Evolutionary conservation across 2,329 filamentous ascomycete species (phyloP).

Genomic region (Fusarium kyushuense): DNA sequence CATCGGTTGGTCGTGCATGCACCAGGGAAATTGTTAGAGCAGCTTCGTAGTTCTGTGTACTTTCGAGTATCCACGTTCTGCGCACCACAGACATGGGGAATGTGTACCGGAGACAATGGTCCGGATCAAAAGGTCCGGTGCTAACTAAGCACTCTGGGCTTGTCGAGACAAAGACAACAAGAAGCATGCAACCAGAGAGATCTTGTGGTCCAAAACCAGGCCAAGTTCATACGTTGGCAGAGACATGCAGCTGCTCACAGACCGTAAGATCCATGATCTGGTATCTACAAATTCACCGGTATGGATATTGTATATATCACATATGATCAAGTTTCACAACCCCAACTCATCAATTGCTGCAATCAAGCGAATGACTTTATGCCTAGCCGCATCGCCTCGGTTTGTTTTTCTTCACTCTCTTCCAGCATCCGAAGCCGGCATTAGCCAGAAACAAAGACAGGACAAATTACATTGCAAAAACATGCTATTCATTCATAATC

Average conservation of each 20-base stretch:
- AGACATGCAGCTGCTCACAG: constrained; percentile 10
- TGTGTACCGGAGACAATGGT: constrained; percentile 30
- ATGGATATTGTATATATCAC: constrained; percentile 5
- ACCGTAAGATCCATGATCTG: neutral
- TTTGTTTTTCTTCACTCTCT: neutral
- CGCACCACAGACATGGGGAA: constrained; percentile 12
- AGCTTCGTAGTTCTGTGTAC: constrained; percentile 36
- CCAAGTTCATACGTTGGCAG: neutral
- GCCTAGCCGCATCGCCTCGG: neutral
- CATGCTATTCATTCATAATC: constrained; percentile 5
- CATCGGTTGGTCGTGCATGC: neutral
- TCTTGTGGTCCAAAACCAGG: neutral
- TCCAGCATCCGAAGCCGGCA: neutral
- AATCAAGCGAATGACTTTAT: neutral
- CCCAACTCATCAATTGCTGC: neutral
- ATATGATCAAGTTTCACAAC: constrained; percentile 18
- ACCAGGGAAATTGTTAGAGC: constrained; percentile 36
- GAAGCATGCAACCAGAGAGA: constrained; percentile 7
- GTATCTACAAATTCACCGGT: neutral
- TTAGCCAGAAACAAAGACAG: neutral
- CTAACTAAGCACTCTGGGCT: neutral
- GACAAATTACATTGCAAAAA: neutral
- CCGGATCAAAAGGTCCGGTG: constrained; percentile 23
- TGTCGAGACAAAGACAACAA: neutral
- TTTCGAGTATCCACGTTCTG: neutral